phyloP scores from a whole-genome alignment of 2,329 filamentous ascomycete genomes.

The Cryoendolithus antarcticus region DNA sequence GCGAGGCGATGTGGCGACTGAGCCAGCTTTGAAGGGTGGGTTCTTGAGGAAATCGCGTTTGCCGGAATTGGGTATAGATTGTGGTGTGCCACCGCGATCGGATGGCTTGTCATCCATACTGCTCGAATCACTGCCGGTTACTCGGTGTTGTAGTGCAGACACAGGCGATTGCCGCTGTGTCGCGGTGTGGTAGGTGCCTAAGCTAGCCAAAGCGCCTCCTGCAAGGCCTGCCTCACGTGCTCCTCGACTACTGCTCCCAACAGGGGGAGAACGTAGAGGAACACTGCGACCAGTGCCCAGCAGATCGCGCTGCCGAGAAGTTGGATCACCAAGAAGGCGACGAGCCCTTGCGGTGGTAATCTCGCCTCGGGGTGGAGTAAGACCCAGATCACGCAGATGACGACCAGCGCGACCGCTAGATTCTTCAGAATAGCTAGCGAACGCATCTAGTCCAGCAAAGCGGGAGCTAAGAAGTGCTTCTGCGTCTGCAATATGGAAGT shows the following conservation, averaged over 20 bases:
- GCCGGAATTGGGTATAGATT: slow-evolving; percentile 5
- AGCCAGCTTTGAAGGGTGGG: slow-evolving; percentile 91
- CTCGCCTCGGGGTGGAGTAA: slow-evolving; percentile 32
- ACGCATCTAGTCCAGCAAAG: slow-evolving; percentile 69
- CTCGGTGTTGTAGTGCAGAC: slow-evolving; percentile 16
- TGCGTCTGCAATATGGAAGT: slow-evolving; percentile 81
- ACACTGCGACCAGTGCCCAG: too few species aligned
- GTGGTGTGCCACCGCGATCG: slow-evolving; percentile 13
- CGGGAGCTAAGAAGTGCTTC: slow-evolving; percentile 84
- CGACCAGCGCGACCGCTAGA: too few species aligned
- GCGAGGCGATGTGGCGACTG: slow-evolving; percentile 62
- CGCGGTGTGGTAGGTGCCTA: slow-evolving; percentile 20
- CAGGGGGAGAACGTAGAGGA: background rate
- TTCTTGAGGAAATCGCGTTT: slow-evolving; percentile 69
- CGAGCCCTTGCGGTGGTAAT: background rate
- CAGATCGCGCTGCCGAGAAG: background rate
- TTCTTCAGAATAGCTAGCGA: too few species aligned
- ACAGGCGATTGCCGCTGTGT: slow-evolving; percentile 19
- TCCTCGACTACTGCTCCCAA: slow-evolving; percentile 1
- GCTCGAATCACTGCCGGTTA: slow-evolving; percentile 1
- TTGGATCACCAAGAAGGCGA: slow-evolving; percentile 3
- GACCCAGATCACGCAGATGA: background rate
- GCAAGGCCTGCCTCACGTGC: slow-evolving; percentile 10
- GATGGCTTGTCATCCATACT: slow-evolving; percentile 9
- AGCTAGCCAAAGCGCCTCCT: slow-evolving; percentile 20